These are phyloP conservation scores for Zymoseptoria brevis DNA, from an alignment of 2,329 filamentous ascomycete species.

Conservation along the genomic window DNA sequence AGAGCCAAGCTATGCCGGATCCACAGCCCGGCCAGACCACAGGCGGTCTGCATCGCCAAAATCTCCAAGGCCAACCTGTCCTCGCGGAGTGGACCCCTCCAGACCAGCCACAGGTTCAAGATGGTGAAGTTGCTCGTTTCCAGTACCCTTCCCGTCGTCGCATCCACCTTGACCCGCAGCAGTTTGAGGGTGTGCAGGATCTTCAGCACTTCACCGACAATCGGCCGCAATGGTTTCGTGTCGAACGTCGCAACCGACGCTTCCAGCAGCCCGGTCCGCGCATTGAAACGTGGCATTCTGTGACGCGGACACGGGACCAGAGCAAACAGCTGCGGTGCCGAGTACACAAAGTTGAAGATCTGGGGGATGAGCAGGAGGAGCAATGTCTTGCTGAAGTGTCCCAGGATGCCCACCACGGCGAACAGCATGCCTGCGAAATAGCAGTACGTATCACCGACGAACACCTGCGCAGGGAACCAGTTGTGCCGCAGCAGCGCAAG, in stretches of 20 bases:
- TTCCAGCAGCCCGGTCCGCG: constrained; percentile 74
- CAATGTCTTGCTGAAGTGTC: constrained; percentile 96
- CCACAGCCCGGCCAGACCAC: constrained; percentile 77
- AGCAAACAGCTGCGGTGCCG: constrained; percentile 81
- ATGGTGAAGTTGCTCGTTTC: constrained; percentile 88
- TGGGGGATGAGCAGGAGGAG: constrained; percentile 86
- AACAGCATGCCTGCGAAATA: constrained; percentile 99
- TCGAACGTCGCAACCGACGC: constrained; percentile 70
- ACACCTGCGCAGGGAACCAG: constrained; percentile 90
- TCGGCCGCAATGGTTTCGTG: constrained; percentile 58
- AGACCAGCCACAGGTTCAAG: constrained; percentile 92
- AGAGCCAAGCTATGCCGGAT: constrained; percentile 78
- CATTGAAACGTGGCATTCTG: constrained; percentile 81
- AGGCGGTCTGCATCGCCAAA: constrained; percentile 64
- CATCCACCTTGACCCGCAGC: constrained; percentile 59
- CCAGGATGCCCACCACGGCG: constrained; percentile 89
- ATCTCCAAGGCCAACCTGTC: constrained; percentile 74
- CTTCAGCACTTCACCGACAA: constrained; percentile 57
- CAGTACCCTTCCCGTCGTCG: constrained; percentile 56
- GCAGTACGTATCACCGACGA: constrained; percentile 98
- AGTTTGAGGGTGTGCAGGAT: constrained; percentile 62
- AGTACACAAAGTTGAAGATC: constrained; percentile 95
- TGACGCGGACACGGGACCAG: constrained; percentile 88
- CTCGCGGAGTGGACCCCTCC: constrained; percentile 85
- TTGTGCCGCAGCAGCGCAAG: constrained; percentile 82